A percentile compares a stretch with the other conserved stretches of the same genome.
These are phyloP conservation scores for Claviceps monticola DNA, from an alignment of 2,329 filamentous ascomycete genomes.

Conservation along the genomic window DNA sequence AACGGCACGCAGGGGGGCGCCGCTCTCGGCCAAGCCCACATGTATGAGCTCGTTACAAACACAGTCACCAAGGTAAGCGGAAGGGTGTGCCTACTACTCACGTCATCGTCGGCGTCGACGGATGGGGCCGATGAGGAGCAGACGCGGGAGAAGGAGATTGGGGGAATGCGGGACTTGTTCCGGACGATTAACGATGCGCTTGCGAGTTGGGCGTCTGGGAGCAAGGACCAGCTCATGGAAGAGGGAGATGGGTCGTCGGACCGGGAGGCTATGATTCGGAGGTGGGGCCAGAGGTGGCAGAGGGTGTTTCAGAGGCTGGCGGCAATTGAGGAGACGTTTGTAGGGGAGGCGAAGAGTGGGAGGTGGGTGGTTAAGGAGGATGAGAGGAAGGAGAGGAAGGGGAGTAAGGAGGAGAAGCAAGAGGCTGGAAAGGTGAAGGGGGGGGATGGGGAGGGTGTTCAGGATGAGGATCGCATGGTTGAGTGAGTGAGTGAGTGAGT, in stretches of 20 bases:
- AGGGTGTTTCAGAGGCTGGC: conserved; percentile 70
- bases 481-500: not conserved
- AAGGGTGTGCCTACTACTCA: conserved; percentile 68
- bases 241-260: conserved; percentile 42
- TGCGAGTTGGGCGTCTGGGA: conserved; percentile 55
- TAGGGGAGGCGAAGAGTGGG: conserved; percentile 19
- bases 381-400: not conserved
- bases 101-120: conserved; percentile 25
- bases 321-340: conserved; percentile 69
- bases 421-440: no score
- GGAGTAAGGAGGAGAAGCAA: not conserved
- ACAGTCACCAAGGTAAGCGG: conserved; percentile 85
- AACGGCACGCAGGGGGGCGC: conserved; percentile 40
- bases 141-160: conserved; percentile 53
- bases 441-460: no score
- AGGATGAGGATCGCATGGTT: no score
- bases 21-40: conserved; percentile 56
- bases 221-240: conserved; percentile 65
- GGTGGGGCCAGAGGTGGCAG: conserved; percentile 79
- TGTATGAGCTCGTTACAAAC: conserved; percentile 81
- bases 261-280: conserved; percentile 51
- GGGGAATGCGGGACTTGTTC: conserved; percentile 69
- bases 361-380: not conserved
- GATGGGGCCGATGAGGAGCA: conserved; percentile 42
- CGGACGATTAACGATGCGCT: conserved; percentile 67